Evolutionary conservation across 768 basidiomycete species (phyloP).

Genomic region (Serendipita indica): DNA sequence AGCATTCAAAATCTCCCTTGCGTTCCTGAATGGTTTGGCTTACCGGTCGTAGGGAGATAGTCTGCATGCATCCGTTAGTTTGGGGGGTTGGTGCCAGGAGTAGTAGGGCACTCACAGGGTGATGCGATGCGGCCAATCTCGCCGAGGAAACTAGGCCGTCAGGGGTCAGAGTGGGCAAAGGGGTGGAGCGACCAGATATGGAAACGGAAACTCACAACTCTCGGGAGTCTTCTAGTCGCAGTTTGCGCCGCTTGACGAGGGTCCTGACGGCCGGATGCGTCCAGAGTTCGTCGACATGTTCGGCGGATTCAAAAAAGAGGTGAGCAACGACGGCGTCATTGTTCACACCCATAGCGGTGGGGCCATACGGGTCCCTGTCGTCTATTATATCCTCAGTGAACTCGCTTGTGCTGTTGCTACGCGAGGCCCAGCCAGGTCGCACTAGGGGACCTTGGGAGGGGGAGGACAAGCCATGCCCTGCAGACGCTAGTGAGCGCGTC

Average conservation of each 20-base stretch:
- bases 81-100: background rate
- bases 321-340: background rate
- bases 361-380: constrained; percentile 8
- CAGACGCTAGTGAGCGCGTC: background rate
- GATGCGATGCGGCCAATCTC: constrained; percentile 46
- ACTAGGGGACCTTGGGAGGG: background rate
- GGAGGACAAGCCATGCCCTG: background rate
- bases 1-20: background rate
- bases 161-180: constrained; percentile 8
- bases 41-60: constrained; percentile 59
- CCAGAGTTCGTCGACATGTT: constrained; percentile 53
- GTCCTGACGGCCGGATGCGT: constrained; percentile 47
- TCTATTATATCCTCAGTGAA: background rate
- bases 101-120: background rate
- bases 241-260: constrained; percentile 39
- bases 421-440: background rate
- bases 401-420: background rate
- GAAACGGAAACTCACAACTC: constrained; percentile 41
- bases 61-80: constrained; percentile 29
- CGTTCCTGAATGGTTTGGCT: constrained; percentile 16
- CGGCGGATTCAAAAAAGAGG: constrained; percentile 18
- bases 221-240: constrained; percentile 61
- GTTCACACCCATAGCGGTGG: background rate
- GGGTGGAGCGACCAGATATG: constrained; percentile 11
- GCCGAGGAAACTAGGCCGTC: constrained; percentile 43